These are phyloP conservation scores for Berberis vulgaris DNA, from an alignment of 164 flowering plant genomes.

Conservation along the genomic window DNA sequence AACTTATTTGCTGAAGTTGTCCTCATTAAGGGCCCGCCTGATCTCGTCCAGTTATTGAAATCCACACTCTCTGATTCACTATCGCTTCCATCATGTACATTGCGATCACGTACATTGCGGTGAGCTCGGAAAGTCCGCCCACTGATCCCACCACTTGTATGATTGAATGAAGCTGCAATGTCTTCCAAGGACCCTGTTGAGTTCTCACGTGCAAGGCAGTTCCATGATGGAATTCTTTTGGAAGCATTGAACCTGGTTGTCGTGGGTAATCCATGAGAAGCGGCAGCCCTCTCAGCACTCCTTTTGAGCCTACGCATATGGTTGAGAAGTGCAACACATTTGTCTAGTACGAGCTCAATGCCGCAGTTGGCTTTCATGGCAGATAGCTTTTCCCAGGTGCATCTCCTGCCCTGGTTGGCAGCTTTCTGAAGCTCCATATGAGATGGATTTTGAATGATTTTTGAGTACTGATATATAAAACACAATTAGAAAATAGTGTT, in stretches of 20 bases:
- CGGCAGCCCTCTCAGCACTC: constrained; percentile 82
- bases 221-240: constrained; percentile 95
- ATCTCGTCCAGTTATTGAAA: constrained; percentile 78
- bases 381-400: constrained; percentile 99
- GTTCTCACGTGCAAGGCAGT: constrained; percentile 90
- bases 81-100: constrained; percentile 74
- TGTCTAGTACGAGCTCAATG: constrained; percentile 91
- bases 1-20: constrained; percentile 79
- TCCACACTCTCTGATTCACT: constrained; percentile 73
- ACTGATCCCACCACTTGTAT: constrained; percentile 27
- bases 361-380: constrained; percentile 95
- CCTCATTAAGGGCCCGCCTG: constrained; percentile 98
- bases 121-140: constrained; percentile 26
- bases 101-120: no score
- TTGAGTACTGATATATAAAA: constrained; percentile 52
- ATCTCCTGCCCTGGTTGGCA: constrained; percentile 85
- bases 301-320: constrained; percentile 96
- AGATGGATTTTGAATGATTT: constrained; percentile 87
- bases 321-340: constrained; percentile 87
- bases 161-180: constrained; percentile 28
- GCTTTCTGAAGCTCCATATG: constrained; percentile 84
- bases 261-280: constrained; percentile 53
- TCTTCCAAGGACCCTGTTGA: constrained; percentile 95
- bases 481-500: neutral
- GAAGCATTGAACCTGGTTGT: constrained; percentile 68